Percentiles rank a stretch among this genome's conserved stretches.
Conservation (phyloP, 1,284 basidiomycete genomes). For the Melampsora americana region DNA sequence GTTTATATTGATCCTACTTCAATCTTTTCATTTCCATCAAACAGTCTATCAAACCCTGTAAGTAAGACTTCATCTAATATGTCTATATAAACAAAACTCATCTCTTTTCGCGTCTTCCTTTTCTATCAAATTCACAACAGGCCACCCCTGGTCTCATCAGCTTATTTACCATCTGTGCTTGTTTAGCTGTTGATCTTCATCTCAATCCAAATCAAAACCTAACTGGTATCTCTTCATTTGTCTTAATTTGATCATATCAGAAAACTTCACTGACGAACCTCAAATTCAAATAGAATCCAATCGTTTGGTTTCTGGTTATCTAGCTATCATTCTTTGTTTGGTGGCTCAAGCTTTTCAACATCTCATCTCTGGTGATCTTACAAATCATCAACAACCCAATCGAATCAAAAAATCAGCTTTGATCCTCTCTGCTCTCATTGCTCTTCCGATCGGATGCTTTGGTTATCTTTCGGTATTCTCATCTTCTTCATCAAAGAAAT, state of each 20-base stretch:
- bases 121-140: not conserved
- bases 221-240: not conserved
- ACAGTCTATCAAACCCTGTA: not conserved
- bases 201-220: not conserved
- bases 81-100: not conserved
- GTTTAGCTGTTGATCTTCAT: slow-evolving; percentile 15
- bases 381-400: not conserved
- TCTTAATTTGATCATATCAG: not conserved
- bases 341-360: not conserved
- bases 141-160: not conserved
- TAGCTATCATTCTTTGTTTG: not conserved
- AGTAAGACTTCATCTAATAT: not conserved
- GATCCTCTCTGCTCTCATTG: not conserved
- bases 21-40: not conserved
- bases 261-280: not conserved
- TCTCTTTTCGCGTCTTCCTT: not conserved
- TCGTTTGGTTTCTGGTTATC: slow-evolving; percentile 7
- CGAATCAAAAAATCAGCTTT: not conserved
- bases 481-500: not conserved
- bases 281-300: not conserved
- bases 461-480: not conserved
- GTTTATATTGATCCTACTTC: not conserved
- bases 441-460: not conserved
- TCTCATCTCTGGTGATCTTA: not conserved
- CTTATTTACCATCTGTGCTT: slow-evolving; percentile 1